Evolutionary conservation across 2,329 filamentous ascomycete species (phyloP).

Genomic region (Exophiala oligosperma): DNA sequence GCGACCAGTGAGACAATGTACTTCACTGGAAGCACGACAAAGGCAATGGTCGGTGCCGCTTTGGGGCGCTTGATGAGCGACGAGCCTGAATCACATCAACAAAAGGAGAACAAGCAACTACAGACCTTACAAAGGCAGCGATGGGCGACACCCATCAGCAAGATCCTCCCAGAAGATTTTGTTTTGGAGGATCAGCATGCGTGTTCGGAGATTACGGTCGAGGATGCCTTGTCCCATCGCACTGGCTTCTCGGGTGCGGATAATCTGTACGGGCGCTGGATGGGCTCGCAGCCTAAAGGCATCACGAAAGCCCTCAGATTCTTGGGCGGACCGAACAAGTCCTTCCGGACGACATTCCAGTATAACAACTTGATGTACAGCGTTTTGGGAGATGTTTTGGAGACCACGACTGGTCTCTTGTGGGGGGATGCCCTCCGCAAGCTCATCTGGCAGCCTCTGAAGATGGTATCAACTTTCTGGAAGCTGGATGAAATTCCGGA

Average conservation of each 20-base stretch:
- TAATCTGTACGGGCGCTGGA: conserved; percentile 25
- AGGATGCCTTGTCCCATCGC: conserved; percentile 36
- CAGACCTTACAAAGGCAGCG: too few species aligned
- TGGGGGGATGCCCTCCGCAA: conserved; percentile 36
- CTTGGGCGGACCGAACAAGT: conserved; percentile 39
- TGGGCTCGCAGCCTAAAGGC: conserved; percentile 37
- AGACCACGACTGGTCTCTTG: conserved; percentile 41
- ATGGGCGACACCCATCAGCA: conserved; percentile 38
- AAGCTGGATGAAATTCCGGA: conserved; percentile 36
- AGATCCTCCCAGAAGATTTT: conserved; percentile 38
- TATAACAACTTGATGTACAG: conserved; percentile 58
- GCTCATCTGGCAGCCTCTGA: conserved; percentile 42
- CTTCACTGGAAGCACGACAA: conserved; percentile 58
- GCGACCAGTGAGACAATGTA: conserved; percentile 54
- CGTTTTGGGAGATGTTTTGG: conserved; percentile 47
- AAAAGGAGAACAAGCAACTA: neutral
- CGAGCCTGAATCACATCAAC: conserved; percentile 32
- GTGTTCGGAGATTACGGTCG: conserved; percentile 33
- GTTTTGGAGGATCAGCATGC: conserved; percentile 30
- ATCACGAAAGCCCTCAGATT: conserved; percentile 41
- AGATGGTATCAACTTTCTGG: conserved; percentile 43
- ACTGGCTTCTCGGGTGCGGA: conserved; percentile 34
- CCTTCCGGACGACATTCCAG: conserved; percentile 45
- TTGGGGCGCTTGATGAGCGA: conserved; percentile 44
- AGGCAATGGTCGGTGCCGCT: conserved; percentile 54